Evolutionary conservation across 2,329 filamentous ascomycete genomes (phyloP), one percentile per base, ranked within the genome.

Genomic region (Sphaerostilbella broomeana): DNA sequence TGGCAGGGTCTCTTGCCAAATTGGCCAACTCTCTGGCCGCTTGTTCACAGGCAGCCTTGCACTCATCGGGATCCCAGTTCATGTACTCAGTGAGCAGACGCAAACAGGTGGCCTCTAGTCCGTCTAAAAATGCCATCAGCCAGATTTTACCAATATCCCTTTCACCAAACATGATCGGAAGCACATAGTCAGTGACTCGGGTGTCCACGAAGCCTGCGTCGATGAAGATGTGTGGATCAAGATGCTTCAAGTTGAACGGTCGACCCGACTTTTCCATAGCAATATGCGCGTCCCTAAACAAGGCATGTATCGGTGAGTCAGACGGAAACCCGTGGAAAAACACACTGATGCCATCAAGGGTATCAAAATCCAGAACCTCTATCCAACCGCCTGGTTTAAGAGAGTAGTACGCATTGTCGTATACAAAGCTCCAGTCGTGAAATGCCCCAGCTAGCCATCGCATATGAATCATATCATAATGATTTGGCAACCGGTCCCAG

Each of bases 361-460:
- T 65, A 46, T 74, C 70, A 49, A 72, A 72, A 47, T 77, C 74
- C 30, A 73, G 54, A 6, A 77, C 53, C 53, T 78, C 73, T 28
- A 78, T 65, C 68, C 70, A 77, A 11, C 73, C 74, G 28, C 74
- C 74, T 1, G 74, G 74, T 42, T 70, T 72, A 25, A 77, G 57
- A 42, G 72, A 75, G 25, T 64, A 59, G 50, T 68, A 72, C 2
- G 69, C 67, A 47, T 73, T 70, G 46, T 62, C 54, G 52, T 77
- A 78, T 18, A 79, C 66, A 43, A 65, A 67, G 22, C 58, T 51
- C 75, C 75, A 79, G 53, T 78, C 69, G 0, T 59, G 56, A 51
- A 79, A 77, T 8, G 74, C 67, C 8, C 73, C 75, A 13, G 70
- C 61, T 65, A 79, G 67, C 45, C 70, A 63, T 5, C 75, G 69